Base-by-base conservation (phyloP, 1,284 basidiomycete genomes). In the Tilletia caries region DNA sequence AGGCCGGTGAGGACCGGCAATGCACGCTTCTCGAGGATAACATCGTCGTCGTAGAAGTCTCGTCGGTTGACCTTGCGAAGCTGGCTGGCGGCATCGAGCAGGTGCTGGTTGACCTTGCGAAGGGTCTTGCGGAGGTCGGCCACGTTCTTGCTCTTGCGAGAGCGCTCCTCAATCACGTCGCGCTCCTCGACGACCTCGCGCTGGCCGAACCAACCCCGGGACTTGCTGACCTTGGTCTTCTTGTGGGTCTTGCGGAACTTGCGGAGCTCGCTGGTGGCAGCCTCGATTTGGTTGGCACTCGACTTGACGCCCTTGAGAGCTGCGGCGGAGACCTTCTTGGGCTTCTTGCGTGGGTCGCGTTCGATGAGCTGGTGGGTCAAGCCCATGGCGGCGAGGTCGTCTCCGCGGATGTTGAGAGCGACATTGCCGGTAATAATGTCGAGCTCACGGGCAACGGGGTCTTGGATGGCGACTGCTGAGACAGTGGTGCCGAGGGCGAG, bases 111-210 rank as follows among this genome's bases (percentile, higher is more conserved):
- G 29, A 62, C 58, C 58, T 33, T 37, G 29, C 58, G 58, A 3
- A 62, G 32, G 8, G 58, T n/a, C 58, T 62, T 62, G 58, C 58
- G 58, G 58, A 62, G 58, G 32, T 62, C 58, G 3, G 10, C 58
- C 29, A 20, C n/a, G 33, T 33, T 62, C 32, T 62, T 29, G 58
- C 29, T 34, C 58, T 33, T 37, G 48, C 48, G 48, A 29, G 29
- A 27, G 15, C 58, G 58, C 29, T 62, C 58, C 58, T 62, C 58
- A 23, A 37, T 25, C 29, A 33, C 58, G 20, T 50, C 48, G 48
- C 48, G 48, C 20, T 20, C 18, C 20, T 3, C 18, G 20, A 20
- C 18, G 1, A 18, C 18, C 48, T 20, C 23, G 20, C 23, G 18
- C 37, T 41, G 37, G 15, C 37, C 1, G 37, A 41, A 41, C 2